Conservation (phyloP, 192 early-diverging fungal genomes). For the Coemansia sp. region DNA sequence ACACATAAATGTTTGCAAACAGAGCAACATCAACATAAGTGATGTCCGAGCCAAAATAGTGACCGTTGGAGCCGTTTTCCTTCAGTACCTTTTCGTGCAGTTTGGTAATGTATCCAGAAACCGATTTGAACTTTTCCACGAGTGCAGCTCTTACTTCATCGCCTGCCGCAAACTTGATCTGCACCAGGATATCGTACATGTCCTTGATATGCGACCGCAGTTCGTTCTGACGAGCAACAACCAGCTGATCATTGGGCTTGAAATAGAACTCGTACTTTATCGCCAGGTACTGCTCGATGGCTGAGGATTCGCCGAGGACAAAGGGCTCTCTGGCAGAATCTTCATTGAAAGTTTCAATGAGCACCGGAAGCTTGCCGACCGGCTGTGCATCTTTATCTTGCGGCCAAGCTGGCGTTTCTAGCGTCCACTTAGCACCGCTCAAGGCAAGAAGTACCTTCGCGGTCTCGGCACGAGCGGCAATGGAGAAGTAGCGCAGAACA, state of each 20-base stretch:
- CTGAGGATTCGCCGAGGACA: slow-evolving; percentile 40
- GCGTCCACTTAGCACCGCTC: slow-evolving; percentile 37
- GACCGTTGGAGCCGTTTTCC: too few species aligned
- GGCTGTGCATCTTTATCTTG: slow-evolving; percentile 29
- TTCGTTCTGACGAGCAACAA: slow-evolving; percentile 29
- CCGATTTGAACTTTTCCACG: slow-evolving; percentile 12
- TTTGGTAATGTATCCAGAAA: slow-evolving; percentile 18
- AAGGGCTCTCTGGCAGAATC: slow-evolving; percentile 2
- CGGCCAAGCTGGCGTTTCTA: slow-evolving; percentile 28
- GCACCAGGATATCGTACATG: slow-evolving; percentile 6
- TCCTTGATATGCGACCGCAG: slow-evolving; percentile 26
- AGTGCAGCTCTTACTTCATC: slow-evolving; percentile 4
- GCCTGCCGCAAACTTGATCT: neutral
- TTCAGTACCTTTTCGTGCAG: slow-evolving; percentile 34
- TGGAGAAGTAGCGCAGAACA: slow-evolving; percentile 31
- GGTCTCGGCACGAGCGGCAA: slow-evolving; percentile 24
- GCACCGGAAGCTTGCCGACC: slow-evolving; percentile 32
- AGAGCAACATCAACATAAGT: slow-evolving; percentile 39
- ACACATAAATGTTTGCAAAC: neutral
- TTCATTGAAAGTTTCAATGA: slow-evolving; percentile 14
- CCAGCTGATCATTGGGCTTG: slow-evolving; percentile 10
- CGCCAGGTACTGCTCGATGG: slow-evolving; percentile 56
- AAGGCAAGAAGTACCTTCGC: slow-evolving; percentile 39
- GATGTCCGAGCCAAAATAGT: neutral
- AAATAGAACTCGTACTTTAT: slow-evolving; percentile 38